Base-by-base conservation (phyloP, 1,284 basidiomycete species). In the Rugosomyces carneus region DNA sequence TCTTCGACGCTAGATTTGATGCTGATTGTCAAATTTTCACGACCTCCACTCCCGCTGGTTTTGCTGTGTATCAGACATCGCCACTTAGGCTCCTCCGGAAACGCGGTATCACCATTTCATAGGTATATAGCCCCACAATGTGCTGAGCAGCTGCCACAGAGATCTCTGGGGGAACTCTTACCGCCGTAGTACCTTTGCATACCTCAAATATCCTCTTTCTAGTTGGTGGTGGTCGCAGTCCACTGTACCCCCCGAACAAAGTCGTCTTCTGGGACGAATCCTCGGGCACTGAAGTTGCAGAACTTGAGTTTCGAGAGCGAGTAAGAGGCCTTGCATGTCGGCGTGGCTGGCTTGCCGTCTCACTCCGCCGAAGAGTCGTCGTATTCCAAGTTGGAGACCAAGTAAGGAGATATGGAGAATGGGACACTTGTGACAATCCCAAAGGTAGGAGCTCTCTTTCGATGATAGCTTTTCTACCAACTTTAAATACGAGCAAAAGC, bases 191-290 rank as follows among this genome's bases (percentile, higher is more conserved):
- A 3, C 89, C 91, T 1, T 68, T 93, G 44, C 90, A 93, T 56
- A 75, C 81, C 18, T 87, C 91, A 2, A 93, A 92, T 48, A 70
- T 97, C 24, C 69, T 96, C 37, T 93, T 93, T 61, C 80, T 97
- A 32, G 76, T 95, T 53, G 93, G 93, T 39, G 93, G 93, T 40
- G 92, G 93, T 23, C 73, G 81, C 41, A 87, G 86, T 60, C 93
- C 93, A n/a, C 74, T 90, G 5, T 97, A 93, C 65, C 84, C 93
- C 21, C 90, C 89, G 20, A 97, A 97, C 71, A 97, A 96, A 70
- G 89, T 93, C 38, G 76, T 96, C 46, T 65, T 97, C 38, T 96
- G 89, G 84, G 87, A 96, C 65, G 90, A 93, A 65, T 75, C 73
- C 1, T 67, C 77, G 1, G 82, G 80, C 3, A 68, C 72, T 42